These are phyloP conservation scores for Chrysochromulina tobinii DNA, from an alignment of 78 protist genomes.

Conservation along the genomic window DNA sequence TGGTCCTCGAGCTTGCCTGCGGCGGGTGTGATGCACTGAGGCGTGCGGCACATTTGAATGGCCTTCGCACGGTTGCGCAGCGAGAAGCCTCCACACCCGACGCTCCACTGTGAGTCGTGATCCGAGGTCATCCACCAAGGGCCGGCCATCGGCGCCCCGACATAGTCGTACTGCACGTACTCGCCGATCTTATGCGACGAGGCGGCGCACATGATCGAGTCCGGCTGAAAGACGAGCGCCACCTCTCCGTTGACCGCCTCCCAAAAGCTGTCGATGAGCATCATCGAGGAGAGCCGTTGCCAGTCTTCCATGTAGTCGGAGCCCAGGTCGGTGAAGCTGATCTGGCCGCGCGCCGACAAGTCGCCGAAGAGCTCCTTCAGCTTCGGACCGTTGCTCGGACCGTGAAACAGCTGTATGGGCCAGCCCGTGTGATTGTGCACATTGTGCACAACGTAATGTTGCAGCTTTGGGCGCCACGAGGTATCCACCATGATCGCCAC, in stretches of 20 bases:
- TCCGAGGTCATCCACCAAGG: not conserved
- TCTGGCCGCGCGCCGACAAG: not conserved
- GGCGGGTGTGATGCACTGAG: not conserved
- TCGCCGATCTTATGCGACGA: not conserved
- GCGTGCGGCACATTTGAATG: not conserved
- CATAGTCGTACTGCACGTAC: constrained; percentile 11
- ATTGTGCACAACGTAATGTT: not conserved
- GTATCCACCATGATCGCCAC: not conserved
- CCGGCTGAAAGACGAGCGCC: constrained; percentile 6
- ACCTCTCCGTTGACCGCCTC: not conserved
- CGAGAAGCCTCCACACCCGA: not conserved
- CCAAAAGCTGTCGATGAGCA: not conserved
- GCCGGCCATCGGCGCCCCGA: not conserved
- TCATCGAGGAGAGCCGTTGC: not conserved
- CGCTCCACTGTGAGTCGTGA: not conserved
- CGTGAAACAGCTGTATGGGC: not conserved
- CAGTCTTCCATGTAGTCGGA: not conserved
- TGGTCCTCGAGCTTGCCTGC: not conserved
- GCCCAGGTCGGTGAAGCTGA: not conserved
- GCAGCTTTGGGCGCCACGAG: not conserved
- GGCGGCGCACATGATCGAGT: not conserved
- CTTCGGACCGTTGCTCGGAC: not conserved
- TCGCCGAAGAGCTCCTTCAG: not conserved
- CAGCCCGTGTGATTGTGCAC: not conserved
- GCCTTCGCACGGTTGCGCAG: not conserved